Base-by-base conservation (phyloP, 352 stramenopile genomes). In the Phytophthora ohioensis region DNA sequence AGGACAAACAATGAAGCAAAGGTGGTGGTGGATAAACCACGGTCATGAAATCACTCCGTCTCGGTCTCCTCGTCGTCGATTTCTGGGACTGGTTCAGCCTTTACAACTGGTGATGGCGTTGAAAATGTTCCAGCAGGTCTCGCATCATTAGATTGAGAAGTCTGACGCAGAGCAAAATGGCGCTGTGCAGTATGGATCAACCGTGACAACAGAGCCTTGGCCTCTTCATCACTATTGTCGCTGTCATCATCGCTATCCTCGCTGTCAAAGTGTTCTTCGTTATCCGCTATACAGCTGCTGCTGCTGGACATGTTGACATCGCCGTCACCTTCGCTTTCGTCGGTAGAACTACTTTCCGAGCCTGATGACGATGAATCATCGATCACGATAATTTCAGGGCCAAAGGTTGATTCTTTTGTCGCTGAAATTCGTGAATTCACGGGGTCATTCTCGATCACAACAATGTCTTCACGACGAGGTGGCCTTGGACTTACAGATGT, bases 21-120 rank as follows among this genome's bases (percentile, higher is more conserved):
- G 21, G 21, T 27, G 21, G 21, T 2, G 1, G 21, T 27, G 21
- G 21, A 27, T 27, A 27, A 27, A 27, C 21, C 21, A 27, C 21
- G 21, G 21, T 27, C 39, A 45, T 46, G 41, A 46, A 53, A 17
- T 64, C 47, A 79, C 57, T 79, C 71, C 4, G 71, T 79, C 15
- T 76, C 71, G 12, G 66, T 72, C 38, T 69, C 61, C 3, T 79
- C 67, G 13, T 75, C 62, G 27, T 73, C 57, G n/a, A 68, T 47
- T 32, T 55, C 49, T 49, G 30, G 35, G 3, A 31, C 36, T 38
- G 55, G 38, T 47, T 11, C 32, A 15, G 3, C 13, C 7, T 63
- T 39, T 51, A 39, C 9, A 10, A 46, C 21, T n/a, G 36, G 21
- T 31, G 11, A 4, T 58, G 12, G n/a, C 21, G 32, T 43, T 43